Base-by-base conservation (phyloP, 352 stramenopile species). In the Globisporangium solare region DNA sequence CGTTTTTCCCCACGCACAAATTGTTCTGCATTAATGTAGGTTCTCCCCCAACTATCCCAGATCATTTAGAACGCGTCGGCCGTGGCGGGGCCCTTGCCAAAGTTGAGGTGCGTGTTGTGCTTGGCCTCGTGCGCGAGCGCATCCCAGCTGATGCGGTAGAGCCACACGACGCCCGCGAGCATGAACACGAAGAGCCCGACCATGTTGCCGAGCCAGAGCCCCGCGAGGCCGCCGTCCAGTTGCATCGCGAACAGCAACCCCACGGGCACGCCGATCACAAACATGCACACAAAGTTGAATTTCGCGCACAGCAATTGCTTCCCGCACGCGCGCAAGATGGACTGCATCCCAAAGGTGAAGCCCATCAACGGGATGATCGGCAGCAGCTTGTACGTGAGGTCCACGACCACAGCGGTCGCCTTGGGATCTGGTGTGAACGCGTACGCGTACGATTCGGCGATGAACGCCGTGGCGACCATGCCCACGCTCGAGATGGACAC, bases 191-290 rank as follows among this genome's bases (percentile, higher is more conserved):
- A 21, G 18, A 67, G 47, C 10, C 59, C 64, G 13, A 60, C 48
- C 15, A 54, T 56, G 31, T 60, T 63, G 2, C 64, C 64, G 18
- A 61, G 17, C 64, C 64, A 71, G 11, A 71, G 54, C 1, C 64
- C 64, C 2, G 56, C 51, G 43, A 71, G 47, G n/a, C 64, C 64
- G 2, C 35, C 40, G 14, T 56, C 12, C 10, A 63, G 20, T 15
- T 48, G 21, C 18, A 64, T 24, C 4, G 59, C 64, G n/a, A 71
- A 58, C 10, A 56, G 22, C 12, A 58, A 24, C 1, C 64, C 59
- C 7, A 71, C 32, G 1, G 64, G 64, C 6, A 67, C 22, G 14
- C 59, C 64, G 13, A 67, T 18, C 10, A 65, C 20, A 21, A 71
- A 51, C 18, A 59, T 35, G 32, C 24, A 51, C 11, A 48, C 57